A percentile compares a stretch with the other conserved stretches of the same genome.
phyloP scores from a whole-genome alignment of 495 filamentous ascomycete species.

The Penicillium nucicola region DNA sequence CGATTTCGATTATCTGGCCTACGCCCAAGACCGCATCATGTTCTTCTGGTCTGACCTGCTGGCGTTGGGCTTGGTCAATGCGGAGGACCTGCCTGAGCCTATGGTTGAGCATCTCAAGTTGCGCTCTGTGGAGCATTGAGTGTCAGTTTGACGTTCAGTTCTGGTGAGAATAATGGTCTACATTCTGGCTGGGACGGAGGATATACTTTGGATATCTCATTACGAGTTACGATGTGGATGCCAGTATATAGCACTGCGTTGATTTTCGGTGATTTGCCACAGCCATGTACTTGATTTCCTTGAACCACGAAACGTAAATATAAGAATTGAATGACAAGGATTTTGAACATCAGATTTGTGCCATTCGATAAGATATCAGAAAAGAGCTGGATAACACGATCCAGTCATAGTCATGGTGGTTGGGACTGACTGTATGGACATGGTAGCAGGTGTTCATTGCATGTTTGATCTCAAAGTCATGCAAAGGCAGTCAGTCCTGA shows the following conservation, averaged over 20 bases:
- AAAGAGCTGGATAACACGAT: too few relatives aligned
- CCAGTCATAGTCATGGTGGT: too few relatives aligned
- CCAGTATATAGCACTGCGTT: slow-evolving; percentile 19
- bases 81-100: slow-evolving; percentile 68
- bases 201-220: slow-evolving; percentile 1
- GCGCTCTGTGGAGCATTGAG: slow-evolving; percentile 54
- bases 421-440: too few relatives aligned
- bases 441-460: too few relatives aligned
- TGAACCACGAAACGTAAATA: too few relatives aligned
- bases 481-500: too few relatives aligned
- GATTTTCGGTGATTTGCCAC: slow-evolving; percentile 5
- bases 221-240: slow-evolving; percentile 26
- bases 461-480: too few relatives aligned
- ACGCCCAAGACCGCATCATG: slow-evolving; percentile 84
- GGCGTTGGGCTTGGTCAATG: slow-evolving; percentile 61
- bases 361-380: too few relatives aligned
- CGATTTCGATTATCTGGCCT: slow-evolving; percentile 89
- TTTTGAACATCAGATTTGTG: too few relatives aligned
- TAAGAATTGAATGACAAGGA: too few relatives aligned
- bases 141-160: background rate
- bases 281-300: too few relatives aligned
- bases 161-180: background rate
- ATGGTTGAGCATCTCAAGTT: slow-evolving; percentile 55
- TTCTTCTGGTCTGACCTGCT: slow-evolving; percentile 93
- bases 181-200: background rate